phyloP scores from a whole-genome alignment of 2,329 filamentous ascomycete genomes.

The Claviceps paspali region DNA sequence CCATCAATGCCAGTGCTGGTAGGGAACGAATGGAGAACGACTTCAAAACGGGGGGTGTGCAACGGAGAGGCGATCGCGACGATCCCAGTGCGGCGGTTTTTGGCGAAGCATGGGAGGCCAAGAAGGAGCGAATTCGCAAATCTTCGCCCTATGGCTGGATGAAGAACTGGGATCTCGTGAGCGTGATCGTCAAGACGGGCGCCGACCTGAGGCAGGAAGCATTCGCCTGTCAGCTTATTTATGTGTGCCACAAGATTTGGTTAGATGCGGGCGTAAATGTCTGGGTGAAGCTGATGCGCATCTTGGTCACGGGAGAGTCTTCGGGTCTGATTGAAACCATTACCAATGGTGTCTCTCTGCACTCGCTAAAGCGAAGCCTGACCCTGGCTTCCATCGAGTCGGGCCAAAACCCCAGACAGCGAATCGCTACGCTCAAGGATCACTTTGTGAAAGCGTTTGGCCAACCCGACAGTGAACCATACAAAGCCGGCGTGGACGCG shows the following conservation, averaged over 20 bases:
- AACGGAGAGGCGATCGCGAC: constrained; percentile 66
- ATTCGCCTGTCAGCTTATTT: constrained; percentile 73
- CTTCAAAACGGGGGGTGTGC: constrained; percentile 70
- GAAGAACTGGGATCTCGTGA: constrained; percentile 80
- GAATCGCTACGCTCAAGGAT: constrained; percentile 67
- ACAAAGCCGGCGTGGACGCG: constrained; percentile 57
- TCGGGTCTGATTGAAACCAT: constrained; percentile 79
- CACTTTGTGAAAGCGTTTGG: constrained; percentile 74
- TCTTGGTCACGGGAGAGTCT: constrained; percentile 71
- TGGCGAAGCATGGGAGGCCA: constrained; percentile 72
- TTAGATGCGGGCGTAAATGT: constrained; percentile 57
- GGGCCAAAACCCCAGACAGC: constrained; percentile 55
- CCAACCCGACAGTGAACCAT: constrained; percentile 49
- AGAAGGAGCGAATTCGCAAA: constrained; percentile 70
- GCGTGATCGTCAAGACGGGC: constrained; percentile 77
- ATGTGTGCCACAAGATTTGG: constrained; percentile 72
- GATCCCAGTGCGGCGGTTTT: constrained; percentile 77
- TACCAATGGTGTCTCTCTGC: constrained; percentile 74
- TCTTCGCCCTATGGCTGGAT: constrained; percentile 78
- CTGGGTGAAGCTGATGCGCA: constrained; percentile 84
- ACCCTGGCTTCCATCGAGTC: constrained; percentile 61
- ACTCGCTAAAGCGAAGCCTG: constrained; percentile 68
- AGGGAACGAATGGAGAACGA: constrained; percentile 81
- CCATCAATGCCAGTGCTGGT: constrained; percentile 54
- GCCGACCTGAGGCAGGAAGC: constrained; percentile 72